These are phyloP conservation scores for Arabidopsis lyrata DNA, from an alignment of 441 rosid genomes.

Conservation along the genomic window DNA sequence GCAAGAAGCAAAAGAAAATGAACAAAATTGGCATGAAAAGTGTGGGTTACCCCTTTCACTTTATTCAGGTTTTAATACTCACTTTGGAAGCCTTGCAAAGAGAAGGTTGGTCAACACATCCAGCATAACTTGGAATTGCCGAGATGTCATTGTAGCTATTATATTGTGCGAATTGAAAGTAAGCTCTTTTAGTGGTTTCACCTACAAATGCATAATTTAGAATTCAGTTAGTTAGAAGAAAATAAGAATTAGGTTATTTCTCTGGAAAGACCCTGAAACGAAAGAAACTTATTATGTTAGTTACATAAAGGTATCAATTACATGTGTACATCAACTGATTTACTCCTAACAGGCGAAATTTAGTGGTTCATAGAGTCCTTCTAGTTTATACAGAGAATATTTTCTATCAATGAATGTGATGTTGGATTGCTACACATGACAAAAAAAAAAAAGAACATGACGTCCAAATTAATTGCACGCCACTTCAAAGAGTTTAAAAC, in stretches of 20 bases:
- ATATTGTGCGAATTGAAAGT: slow-evolving; percentile 85
- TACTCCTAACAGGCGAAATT: not conserved
- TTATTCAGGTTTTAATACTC: slow-evolving; percentile 49
- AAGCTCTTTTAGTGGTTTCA: slow-evolving; percentile 99
- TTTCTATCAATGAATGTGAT: not conserved
- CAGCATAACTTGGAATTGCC: slow-evolving; percentile 98
- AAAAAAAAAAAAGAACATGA: not conserved
- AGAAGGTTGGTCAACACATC: slow-evolving; percentile 98
- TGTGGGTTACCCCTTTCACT: slow-evolving; percentile 15
- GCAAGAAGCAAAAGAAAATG: slow-evolving; percentile 32
- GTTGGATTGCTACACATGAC: slow-evolving; percentile 1
- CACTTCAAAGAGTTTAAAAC: not conserved
- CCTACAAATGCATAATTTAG: slow-evolving; percentile 52
- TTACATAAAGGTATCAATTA: slow-evolving; percentile 1
- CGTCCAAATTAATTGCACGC: not conserved
- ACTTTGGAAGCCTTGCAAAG: slow-evolving; percentile 99
- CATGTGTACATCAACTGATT: not conserved
- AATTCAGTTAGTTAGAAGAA: slow-evolving; percentile 21
- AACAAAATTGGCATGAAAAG: slow-evolving; percentile 11
- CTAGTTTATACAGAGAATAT: not conserved
- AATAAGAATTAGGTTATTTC: not conserved
- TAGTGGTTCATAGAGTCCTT: slow-evolving; percentile 1
- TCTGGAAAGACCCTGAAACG: slow-evolving; percentile 31
- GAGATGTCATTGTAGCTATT: slow-evolving; percentile 98
- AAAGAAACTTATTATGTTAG: not conserved